Conservation (phyloP, 2,329 filamentous ascomycete species). For the Nemania sp. region DNA sequence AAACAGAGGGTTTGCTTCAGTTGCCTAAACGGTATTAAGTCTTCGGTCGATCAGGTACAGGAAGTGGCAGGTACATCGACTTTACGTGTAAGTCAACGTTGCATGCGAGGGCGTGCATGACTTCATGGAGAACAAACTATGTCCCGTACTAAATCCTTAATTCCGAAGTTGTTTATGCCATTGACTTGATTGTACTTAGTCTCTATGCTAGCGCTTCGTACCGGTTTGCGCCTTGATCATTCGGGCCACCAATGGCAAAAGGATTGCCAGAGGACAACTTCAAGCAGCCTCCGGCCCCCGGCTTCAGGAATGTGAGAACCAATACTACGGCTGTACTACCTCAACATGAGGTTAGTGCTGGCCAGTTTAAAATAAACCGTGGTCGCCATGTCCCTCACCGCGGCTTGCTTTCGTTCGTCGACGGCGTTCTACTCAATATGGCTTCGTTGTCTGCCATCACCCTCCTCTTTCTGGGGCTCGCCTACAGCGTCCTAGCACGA, state of each 20-base stretch:
- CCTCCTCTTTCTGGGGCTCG: slow-evolving; percentile 25
- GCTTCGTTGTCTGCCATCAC: slow-evolving; percentile 26
- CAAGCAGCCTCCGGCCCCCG: neutral
- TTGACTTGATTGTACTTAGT: slow-evolving; percentile 2
- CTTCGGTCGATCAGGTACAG: neutral
- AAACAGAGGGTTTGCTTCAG: neutral
- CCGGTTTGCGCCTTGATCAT: slow-evolving; percentile 1
- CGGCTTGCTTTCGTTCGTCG: slow-evolving; percentile 8
- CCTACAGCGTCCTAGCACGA: slow-evolving; percentile 14
- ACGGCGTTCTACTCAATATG: slow-evolving; percentile 29
- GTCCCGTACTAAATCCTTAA: neutral
- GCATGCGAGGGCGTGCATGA: slow-evolving; percentile 4
- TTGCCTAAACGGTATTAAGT: neutral
- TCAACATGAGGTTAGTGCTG: neutral
- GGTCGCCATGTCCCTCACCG: neutral
- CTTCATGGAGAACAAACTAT: neutral
- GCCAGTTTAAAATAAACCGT: slow-evolving; percentile 8
- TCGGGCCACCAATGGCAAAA: slow-evolving; percentile 10
- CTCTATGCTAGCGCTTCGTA: neutral
- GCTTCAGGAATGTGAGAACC: neutral
- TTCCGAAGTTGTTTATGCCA: neutral
- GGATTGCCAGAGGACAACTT: slow-evolving; percentile 12
- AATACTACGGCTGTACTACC: neutral
- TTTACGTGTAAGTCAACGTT: slow-evolving; percentile 17
- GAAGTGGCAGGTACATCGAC: neutral